phyloP scores from a whole-genome alignment of 495 filamentous ascomycete genomes.

The Talaromyces adpressus region DNA sequence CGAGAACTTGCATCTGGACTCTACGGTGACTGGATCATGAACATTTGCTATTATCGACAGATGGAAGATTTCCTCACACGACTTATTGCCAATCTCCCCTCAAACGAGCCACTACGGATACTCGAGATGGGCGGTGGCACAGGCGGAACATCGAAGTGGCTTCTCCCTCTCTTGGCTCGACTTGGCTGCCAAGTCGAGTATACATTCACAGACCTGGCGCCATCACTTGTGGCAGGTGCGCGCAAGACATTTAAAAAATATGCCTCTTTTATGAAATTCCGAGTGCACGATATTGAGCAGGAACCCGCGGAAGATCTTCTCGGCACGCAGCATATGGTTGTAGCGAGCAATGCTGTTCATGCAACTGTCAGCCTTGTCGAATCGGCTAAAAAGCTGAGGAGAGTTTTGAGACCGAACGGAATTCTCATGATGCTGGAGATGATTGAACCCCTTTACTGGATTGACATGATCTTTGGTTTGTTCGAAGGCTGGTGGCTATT shows the following conservation, averaged over 20 bases:
- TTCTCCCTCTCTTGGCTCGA: conserved; percentile 27
- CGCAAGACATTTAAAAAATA: conserved; percentile 32
- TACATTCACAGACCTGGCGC: conserved; percentile 41
- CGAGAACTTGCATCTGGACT: no score
- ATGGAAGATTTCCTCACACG: conserved; percentile 37
- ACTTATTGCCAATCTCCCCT: conserved; percentile 18
- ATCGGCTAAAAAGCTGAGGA: conserved; percentile 24
- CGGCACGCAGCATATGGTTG: conserved; percentile 34
- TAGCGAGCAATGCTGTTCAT: conserved; percentile 44
- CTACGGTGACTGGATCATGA: no score
- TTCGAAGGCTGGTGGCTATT: conserved; percentile 51
- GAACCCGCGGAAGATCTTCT: conserved; percentile 24
- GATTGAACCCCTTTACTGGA: conserved; percentile 23
- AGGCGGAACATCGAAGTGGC: conserved; percentile 32
- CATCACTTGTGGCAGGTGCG: conserved; percentile 35
- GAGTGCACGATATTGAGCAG: conserved; percentile 39
- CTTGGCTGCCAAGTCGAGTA: conserved; percentile 37
- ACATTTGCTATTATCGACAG: no score
- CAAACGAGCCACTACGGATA: conserved; percentile 22
- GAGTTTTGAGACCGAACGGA: conserved; percentile 28
- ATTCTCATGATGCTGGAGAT: conserved; percentile 32
- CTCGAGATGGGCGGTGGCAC: conserved; percentile 42
- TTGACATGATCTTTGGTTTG: conserved; percentile 44
- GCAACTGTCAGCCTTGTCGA: conserved; percentile 33
- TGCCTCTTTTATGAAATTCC: conserved; percentile 37